Percentiles rank a stretch among this genome's conserved stretches.
Conservation (phyloP, 169 alveolate species). For the Hepatocystis sp. region DNA sequence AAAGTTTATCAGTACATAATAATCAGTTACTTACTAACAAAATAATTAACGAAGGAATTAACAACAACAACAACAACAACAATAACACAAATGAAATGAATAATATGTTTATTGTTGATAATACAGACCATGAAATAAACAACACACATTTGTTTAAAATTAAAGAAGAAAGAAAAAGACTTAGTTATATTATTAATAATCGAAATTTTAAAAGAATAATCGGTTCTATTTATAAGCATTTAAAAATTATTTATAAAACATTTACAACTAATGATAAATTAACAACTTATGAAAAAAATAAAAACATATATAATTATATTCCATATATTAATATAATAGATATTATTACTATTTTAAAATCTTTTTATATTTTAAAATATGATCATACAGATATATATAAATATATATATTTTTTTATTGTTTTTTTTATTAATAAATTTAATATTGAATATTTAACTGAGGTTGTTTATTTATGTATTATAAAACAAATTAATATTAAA, state of each 20-base stretch:
- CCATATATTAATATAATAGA: constrained; percentile 68
- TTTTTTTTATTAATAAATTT: constrained; percentile 51
- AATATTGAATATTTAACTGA: constrained; percentile 25
- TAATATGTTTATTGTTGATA: constrained; percentile 24
- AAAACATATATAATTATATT: constrained; percentile 28
- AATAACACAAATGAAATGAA: neutral
- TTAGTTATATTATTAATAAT: constrained; percentile 18
- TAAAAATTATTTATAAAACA: constrained; percentile 65
- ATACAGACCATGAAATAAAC: constrained; percentile 5
- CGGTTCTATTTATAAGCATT: constrained; percentile 52
- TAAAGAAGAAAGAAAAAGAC: constrained; percentile 66
- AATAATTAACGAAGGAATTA: too few relatives aligned
- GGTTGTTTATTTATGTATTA: constrained; percentile 50
- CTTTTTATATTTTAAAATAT: constrained; percentile 58
- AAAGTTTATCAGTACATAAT: neutral
- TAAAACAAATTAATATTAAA: constrained; percentile 35
- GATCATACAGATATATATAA: constrained; percentile 61
- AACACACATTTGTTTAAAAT: constrained; percentile 16
- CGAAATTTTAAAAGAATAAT: constrained; percentile 46
- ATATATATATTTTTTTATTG: constrained; percentile 64
- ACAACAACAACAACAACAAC: too few relatives aligned
- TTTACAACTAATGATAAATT: constrained; percentile 48
- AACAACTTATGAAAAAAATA: constrained; percentile 48
- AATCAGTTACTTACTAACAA: too few relatives aligned
- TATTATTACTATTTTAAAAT: constrained; percentile 45